Percentiles rank a stretch among this genome's conserved stretches.
Conservation (phyloP, 108 stramenopile genomes). For the Aureococcus anophagefferens region DNA sequence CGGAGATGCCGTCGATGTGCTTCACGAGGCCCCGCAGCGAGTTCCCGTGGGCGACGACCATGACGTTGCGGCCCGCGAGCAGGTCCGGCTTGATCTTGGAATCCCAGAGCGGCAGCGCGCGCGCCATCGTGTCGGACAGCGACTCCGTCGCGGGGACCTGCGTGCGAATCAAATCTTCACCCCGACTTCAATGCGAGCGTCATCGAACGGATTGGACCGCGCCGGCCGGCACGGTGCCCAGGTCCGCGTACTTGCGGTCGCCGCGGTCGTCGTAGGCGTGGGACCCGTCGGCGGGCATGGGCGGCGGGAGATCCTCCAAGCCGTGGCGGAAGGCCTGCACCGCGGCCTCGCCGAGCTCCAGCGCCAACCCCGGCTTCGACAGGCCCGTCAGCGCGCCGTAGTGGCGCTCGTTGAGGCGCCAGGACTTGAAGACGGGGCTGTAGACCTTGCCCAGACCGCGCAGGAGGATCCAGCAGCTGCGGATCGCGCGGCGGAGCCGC, state of each 20-base stretch:
- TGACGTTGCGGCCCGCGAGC: constrained; percentile 66
- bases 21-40: constrained; percentile 67
- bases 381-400: constrained; percentile 77
- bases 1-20: constrained; percentile 53
- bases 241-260: constrained; percentile 70
- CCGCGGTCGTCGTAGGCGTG: constrained; percentile 67
- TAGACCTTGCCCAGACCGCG: constrained; percentile 75
- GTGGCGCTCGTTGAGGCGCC: constrained; percentile 91
- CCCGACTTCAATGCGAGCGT: too few relatives aligned
- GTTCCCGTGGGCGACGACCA: constrained; percentile 88
- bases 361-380: constrained; percentile 68
- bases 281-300: constrained; percentile 16
- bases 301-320: constrained; percentile 35
- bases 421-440: constrained; percentile 64
- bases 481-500: constrained; percentile 78
- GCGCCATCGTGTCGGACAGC: constrained; percentile 68
- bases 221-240: constrained; percentile 74
- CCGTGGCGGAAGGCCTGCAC: constrained; percentile 72
- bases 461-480: constrained; percentile 69
- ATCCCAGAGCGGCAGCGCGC: constrained; percentile 75
- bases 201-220: too few relatives aligned
- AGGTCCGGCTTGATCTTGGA: constrained; percentile 67
- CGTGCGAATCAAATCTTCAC: too few relatives aligned
- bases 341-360: constrained; percentile 62
- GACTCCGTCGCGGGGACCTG: too few relatives aligned